Percentiles rank a stretch among this genome's conserved stretches.
Evolutionary conservation across 2,329 filamentous ascomycete genomes (phyloP).

Genomic region (Davidsoniella virescens): DNA sequence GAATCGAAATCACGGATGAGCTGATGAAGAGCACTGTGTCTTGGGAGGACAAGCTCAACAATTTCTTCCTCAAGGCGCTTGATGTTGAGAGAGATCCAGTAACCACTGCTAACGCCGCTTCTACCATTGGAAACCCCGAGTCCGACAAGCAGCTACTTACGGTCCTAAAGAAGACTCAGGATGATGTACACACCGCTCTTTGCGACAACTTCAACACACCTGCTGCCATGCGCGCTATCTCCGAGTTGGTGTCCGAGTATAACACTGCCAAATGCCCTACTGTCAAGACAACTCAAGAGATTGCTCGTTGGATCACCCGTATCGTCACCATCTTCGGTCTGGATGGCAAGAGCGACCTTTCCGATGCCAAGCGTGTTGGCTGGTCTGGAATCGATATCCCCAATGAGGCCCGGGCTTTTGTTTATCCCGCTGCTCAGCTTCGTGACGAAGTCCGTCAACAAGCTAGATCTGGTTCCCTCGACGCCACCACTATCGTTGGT

Average conservation of each 20-base stretch:
- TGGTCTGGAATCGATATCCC: slow-evolving; percentile 27
- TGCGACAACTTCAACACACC: slow-evolving; percentile 81
- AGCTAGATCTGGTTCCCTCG: slow-evolving; percentile 23
- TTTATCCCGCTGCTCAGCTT: slow-evolving; percentile 22
- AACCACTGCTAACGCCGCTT: slow-evolving; percentile 5
- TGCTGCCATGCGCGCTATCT: slow-evolving; percentile 59
- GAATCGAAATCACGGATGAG: slow-evolving; percentile 77
- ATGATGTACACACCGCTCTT: slow-evolving; percentile 42
- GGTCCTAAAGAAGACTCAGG: slow-evolving; percentile 36
- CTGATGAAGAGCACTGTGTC: slow-evolving; percentile 32
- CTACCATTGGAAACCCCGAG: slow-evolving; percentile 12
- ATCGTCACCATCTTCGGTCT: slow-evolving; percentile 77
- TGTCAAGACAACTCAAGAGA: slow-evolving; percentile 13
- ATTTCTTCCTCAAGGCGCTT: slow-evolving; percentile 13
- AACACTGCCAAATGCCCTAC: slow-evolving; percentile 11
- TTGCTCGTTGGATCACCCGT: slow-evolving; percentile 66
- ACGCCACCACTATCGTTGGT: slow-evolving; percentile 27
- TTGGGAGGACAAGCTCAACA: slow-evolving; percentile 14
- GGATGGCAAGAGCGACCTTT: slow-evolving; percentile 31
- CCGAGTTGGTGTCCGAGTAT: slow-evolving; percentile 53
- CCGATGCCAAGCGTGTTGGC: slow-evolving; percentile 18
- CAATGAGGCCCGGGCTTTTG: slow-evolving; percentile 31
- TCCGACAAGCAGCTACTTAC: slow-evolving; percentile 21
- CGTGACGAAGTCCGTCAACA: slow-evolving; percentile 11
- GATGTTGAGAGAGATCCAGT: slow-evolving; percentile 11